These are phyloP conservation scores for Grosmannia clavigera DNA, from an alignment of 2,329 filamentous ascomycete genomes.

Conservation along the genomic window DNA sequence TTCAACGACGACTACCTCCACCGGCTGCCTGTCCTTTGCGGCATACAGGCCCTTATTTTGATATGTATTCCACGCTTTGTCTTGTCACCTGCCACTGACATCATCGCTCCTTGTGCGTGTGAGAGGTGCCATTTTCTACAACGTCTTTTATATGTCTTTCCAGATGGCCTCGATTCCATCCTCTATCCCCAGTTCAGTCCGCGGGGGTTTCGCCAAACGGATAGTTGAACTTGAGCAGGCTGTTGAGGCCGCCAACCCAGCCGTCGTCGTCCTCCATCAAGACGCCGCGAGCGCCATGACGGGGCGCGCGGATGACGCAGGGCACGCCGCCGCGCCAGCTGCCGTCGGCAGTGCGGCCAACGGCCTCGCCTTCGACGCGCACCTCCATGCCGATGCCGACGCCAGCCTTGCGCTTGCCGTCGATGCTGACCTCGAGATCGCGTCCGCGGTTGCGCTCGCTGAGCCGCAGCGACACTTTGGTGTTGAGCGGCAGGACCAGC, in stretches of 20 bases:
- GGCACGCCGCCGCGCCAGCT: slow-evolving; percentile 70
- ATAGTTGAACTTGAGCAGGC: slow-evolving; percentile 92
- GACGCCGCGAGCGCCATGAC: slow-evolving; percentile 27
- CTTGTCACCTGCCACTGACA: too few species aligned
- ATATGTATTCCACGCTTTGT: too few species aligned
- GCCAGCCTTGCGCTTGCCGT: slow-evolving; percentile 57
- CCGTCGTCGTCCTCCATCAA: slow-evolving; percentile 63
- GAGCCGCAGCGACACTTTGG: slow-evolving; percentile 67
- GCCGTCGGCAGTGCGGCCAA: slow-evolving; percentile 36
- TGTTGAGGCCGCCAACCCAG: slow-evolving; percentile 92
- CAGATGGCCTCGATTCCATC: background rate
- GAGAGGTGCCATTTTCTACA: background rate
- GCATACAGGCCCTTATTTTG: too few species aligned
- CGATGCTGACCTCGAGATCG: slow-evolving; percentile 68
- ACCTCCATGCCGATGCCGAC: slow-evolving; percentile 72
- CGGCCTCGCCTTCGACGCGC: slow-evolving; percentile 74
- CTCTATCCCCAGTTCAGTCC: background rate
- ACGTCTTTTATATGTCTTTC: background rate
- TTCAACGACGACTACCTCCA: too few species aligned
- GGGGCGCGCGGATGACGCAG: slow-evolving; percentile 62
- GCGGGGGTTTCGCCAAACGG: slow-evolving; percentile 62
- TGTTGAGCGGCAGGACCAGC: slow-evolving; percentile 76
- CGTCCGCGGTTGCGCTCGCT: slow-evolving; percentile 68
- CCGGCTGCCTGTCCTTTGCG: too few species aligned
- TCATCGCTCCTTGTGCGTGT: background rate